Percentiles rank a stretch among this genome's conserved stretches.
Evolutionary conservation across 2,329 filamentous ascomycete species (phyloP).

Genomic region (Epichloe amarillans): DNA sequence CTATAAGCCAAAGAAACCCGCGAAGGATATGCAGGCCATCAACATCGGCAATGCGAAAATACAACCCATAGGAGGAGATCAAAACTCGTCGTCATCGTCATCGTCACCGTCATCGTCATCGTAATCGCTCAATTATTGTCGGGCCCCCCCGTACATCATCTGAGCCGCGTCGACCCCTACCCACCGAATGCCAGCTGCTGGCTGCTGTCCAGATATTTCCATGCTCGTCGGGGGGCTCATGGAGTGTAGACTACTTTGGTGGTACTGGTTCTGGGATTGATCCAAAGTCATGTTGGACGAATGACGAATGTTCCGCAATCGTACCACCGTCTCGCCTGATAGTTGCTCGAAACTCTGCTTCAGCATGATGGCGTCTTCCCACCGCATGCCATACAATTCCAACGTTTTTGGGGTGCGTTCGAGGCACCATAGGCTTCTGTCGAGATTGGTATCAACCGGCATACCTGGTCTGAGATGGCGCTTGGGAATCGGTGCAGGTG

Average conservation of each 20-base stretch:
- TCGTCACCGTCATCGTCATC: no score
- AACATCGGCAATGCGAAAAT: no score
- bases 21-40: no score
- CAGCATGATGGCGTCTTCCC: slow-evolving; percentile 43
- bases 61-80: background rate
- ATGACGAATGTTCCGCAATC: slow-evolving; percentile 26
- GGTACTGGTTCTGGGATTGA: slow-evolving; percentile 23
- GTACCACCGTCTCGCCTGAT: slow-evolving; percentile 30
- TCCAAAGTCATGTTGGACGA: slow-evolving; percentile 18
- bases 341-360: slow-evolving; percentile 38
- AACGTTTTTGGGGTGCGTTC: slow-evolving; percentile 40
- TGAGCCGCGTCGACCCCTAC: slow-evolving; percentile 30
- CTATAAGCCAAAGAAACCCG: no score
- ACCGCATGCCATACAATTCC: slow-evolving; percentile 43
- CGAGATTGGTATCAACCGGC: slow-evolving; percentile 34
- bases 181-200: slow-evolving; percentile 25
- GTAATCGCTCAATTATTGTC: background rate
- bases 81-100: background rate
- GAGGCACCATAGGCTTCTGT: slow-evolving; percentile 42
- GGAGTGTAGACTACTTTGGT: slow-evolving; percentile 13
- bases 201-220: slow-evolving; percentile 12
- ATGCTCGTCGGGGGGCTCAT: background rate
- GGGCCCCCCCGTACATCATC: slow-evolving; percentile 24
- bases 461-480: slow-evolving; percentile 23
- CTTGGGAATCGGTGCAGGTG: slow-evolving; percentile 39